These are phyloP conservation scores for Phyllosticta paracitricarpa DNA, from an alignment of 2,329 filamentous ascomycete species.

Conservation along the genomic window DNA sequence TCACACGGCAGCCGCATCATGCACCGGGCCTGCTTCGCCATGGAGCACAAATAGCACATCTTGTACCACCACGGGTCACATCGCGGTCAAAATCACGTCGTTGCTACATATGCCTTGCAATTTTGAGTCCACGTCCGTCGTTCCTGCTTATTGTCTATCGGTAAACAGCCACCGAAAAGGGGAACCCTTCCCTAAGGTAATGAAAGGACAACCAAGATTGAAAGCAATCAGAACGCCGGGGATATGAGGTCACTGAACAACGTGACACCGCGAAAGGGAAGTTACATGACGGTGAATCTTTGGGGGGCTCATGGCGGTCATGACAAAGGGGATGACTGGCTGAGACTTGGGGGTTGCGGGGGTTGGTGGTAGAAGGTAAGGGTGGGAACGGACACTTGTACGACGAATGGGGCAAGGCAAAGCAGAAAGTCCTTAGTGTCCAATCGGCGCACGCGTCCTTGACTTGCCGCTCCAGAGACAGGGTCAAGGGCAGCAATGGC, in stretches of 20 bases:
- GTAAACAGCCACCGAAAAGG: constrained; percentile 6
- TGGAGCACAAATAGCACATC: not conserved
- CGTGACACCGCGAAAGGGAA: constrained; percentile 6
- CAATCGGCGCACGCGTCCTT: constrained; percentile 6
- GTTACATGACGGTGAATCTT: constrained; percentile 12
- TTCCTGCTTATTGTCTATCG: constrained; percentile 9
- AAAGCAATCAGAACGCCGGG: constrained; percentile 11
- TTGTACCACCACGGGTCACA: not conserved
- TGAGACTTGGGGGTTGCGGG: not conserved
- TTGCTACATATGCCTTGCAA: not conserved
- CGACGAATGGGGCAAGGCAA: constrained; percentile 4
- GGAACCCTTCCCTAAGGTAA: constrained; percentile 4
- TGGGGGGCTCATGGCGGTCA: constrained; percentile 10
- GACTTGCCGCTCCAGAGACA: not conserved
- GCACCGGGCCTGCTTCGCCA: not conserved
- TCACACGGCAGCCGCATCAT: not conserved
- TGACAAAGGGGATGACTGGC: constrained; percentile 12
- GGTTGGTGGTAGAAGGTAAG: not conserved
- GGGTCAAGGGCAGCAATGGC: constrained; percentile 1
- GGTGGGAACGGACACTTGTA: constrained; percentile 2
- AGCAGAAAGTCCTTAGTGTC: constrained; percentile 5
- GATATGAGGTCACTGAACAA: constrained; percentile 11
- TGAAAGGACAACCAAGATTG: constrained; percentile 7
- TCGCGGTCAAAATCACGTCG: not conserved
- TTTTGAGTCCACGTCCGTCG: not conserved